Conservation (phyloP, 768 basidiomycete genomes). For the Amanita inopinata region DNA sequence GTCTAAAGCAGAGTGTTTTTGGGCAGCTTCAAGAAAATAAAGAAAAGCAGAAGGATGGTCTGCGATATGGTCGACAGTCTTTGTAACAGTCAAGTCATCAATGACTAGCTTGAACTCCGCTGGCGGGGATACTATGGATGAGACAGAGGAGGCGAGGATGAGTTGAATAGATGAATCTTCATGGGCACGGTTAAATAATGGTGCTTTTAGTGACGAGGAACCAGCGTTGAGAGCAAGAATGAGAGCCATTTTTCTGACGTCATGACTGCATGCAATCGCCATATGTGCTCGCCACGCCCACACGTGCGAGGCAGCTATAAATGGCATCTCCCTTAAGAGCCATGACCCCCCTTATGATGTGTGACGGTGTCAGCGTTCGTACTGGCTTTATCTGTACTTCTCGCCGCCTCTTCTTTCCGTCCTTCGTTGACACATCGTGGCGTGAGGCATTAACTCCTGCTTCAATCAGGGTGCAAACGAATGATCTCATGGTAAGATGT, state of each 20-base stretch:
- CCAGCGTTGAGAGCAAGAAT: slow-evolving; percentile 57
- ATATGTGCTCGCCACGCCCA: neutral
- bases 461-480: slow-evolving; percentile 26
- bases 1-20: slow-evolving; percentile 32
- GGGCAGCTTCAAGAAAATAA: slow-evolving; percentile 44
- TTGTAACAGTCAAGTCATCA: slow-evolving; percentile 18
- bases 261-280: neutral
- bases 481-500: slow-evolving; percentile 23
- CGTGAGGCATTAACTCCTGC: slow-evolving; percentile 22
- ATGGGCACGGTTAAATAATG: slow-evolving; percentile 36
- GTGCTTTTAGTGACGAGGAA: slow-evolving; percentile 80
- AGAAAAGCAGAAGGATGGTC: slow-evolving; percentile 57
- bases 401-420: slow-evolving; percentile 11
- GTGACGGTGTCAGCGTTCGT: slow-evolving; percentile 31
- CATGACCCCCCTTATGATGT: slow-evolving; percentile 33
- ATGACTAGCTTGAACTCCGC: slow-evolving; percentile 43
- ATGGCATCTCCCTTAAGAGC: slow-evolving; percentile 6
- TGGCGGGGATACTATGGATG: slow-evolving; percentile 48
- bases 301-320: neutral
- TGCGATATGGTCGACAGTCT: slow-evolving; percentile 25
- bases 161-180: slow-evolving; percentile 27
- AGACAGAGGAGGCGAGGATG: slow-evolving; percentile 40
- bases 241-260: neutral
- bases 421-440: slow-evolving; percentile 12
- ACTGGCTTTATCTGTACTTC: slow-evolving; percentile 11